Evolutionary conservation across 202 grass and related monocot genomes (phyloP), one percentile per base, ranked within the genome.

Genomic region (Panicum hallii): DNA sequence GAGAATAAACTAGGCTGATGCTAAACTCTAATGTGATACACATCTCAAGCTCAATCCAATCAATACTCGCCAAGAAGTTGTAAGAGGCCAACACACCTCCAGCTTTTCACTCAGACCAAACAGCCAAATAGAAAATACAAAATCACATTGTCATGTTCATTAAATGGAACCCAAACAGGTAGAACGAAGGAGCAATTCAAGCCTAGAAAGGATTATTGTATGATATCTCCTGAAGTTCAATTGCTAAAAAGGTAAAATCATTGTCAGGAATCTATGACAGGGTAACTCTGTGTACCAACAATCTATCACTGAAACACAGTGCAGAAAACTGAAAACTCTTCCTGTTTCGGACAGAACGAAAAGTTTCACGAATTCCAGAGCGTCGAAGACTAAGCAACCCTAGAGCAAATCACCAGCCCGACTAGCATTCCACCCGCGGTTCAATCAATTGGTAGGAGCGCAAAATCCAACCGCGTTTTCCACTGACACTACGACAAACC

Each of bases 1-100:
- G 3, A 44, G 54, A 90, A 26, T 10, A 83, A 50, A 61, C 23
- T 74, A 81, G 48, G 44, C 23, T 53, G 74, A 67, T 75, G 52
- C 36, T 22, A 36, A 64, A 40, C 56, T 28, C 22, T 23, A 60
- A 61, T 49, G 54, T 11, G 54, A 12, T 26, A n/a, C 4, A 28
- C 30, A 9, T 79, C 54, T 4, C 16, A 85, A 48, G 41, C 19
- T 40, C 63, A 87, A 52, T 4, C 72, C 13, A 64, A 71, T 54
- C 45, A 65, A 78, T 11, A 45, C 45, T 72, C 22, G 0, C 15
- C 10, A 53, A 41, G 41, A 63, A 32, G 19, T 46, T 15, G 1
- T 32, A 36, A 52, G 28, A 53, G 28, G 47, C 64, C 53, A 70
- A 30, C 22, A 30, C 22, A 34, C 48, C 57, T 19, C 43, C 19